Conservation (phyloP, 2,329 filamentous ascomycete genomes). For the Sporothrix phasma region DNA sequence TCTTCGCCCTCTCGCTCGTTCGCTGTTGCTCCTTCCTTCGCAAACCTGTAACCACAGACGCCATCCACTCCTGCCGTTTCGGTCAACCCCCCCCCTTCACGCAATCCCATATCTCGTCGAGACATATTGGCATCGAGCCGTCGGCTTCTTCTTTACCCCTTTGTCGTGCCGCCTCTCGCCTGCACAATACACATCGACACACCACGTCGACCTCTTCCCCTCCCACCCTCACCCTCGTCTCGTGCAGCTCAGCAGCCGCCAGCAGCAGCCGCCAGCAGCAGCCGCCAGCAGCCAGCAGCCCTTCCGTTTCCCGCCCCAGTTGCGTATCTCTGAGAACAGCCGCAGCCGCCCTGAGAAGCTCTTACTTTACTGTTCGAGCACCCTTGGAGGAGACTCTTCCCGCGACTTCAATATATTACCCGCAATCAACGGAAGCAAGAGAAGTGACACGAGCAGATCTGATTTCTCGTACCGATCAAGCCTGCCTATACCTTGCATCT, state of each 20-base stretch:
- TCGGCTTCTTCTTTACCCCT: background rate
- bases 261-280: too few relatives aligned
- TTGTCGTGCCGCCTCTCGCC: background rate
- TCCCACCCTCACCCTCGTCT: background rate
- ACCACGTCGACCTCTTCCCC: background rate
- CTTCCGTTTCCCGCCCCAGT: background rate
- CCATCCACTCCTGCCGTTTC: background rate
- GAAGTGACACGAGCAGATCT: background rate
- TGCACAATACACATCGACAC: too few relatives aligned
- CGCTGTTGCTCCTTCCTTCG: background rate
- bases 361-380: background rate
- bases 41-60: background rate
- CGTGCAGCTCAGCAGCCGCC: background rate
- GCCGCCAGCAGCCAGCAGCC: constrained; percentile 1
- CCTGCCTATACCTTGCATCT: background rate
- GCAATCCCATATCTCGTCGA: background rate
- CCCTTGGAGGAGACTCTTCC: background rate
- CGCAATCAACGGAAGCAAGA: too few relatives aligned
- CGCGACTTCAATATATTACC: background rate
- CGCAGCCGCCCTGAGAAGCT: background rate
- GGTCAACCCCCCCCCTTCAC: background rate
- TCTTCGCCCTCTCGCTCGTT: background rate
- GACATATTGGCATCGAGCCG: background rate
- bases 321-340: constrained; percentile 4
- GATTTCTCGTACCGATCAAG: background rate